Evolutionary conservation across 192 early-diverging fungal species (phyloP), one percentile per base, ranked within the genome.

Genomic region (Coemansia sp.): DNA sequence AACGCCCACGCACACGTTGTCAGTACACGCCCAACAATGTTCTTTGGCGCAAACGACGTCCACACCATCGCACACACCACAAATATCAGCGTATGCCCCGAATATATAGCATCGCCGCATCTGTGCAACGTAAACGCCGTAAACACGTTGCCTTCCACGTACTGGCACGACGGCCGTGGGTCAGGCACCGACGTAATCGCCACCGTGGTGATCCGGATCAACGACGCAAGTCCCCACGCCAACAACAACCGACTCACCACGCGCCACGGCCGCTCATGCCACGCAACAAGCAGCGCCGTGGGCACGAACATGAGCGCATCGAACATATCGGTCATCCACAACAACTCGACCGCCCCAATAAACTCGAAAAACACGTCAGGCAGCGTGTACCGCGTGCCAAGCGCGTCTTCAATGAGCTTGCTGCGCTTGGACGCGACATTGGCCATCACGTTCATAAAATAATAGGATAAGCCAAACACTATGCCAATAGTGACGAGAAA

Each of bases 101-200:
- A 85, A 59, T 85, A 89, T 47, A 87, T 89, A 20, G 81, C 82
- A 48, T 89, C 88, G 26, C 88, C 88, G 63, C 88, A 89, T 7
- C 86, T 71, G 26, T 87, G 86, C 38, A 85, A 32, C 14, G 69
- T 59, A 54, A 89, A 87, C 3, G 83, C 72, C 1, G 84, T 83
- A 50, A 87, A 87, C 60, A 87, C 78, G 38, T 85, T 82, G 49
- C 81, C 84, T 2, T 65, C 19, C 2, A 76, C 82, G 54, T 83
- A 85, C 53, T 84, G 69, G 60, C 87, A 88, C 1, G 78, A 73
- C 3, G 78, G 67, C 2, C 87, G 83, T 2, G 87, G 84, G 48
- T 88, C 87, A 4, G 87, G 87, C 27, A 86, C 75, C 29, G 84
- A 86, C 0, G 87, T 88, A 56, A 88, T 85, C n/a, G 85, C 85